Conservation (phyloP, 2,329 filamentous ascomycete species). For the Colletotrichum aenigma region DNA sequence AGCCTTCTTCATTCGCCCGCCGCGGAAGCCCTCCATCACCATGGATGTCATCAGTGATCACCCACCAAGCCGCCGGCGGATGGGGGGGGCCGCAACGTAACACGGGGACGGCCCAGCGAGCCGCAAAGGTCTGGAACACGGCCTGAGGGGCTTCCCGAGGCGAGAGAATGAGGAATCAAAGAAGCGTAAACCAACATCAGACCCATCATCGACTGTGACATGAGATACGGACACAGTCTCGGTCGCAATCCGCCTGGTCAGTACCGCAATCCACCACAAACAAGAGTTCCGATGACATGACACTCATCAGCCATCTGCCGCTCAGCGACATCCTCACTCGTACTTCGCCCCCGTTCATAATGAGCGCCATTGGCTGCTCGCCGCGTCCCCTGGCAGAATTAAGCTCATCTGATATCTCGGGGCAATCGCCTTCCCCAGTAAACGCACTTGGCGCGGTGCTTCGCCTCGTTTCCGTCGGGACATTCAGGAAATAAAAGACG, state of each 20-base stretch:
- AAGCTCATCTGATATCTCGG: constrained; percentile 13
- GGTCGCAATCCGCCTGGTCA: not conserved
- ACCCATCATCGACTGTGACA: not conserved
- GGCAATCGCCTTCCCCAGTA: not conserved
- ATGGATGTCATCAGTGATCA: not conserved
- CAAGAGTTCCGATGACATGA: not conserved
- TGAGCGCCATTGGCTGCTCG: not conserved
- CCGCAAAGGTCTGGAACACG: not conserved
- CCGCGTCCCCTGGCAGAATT: not conserved
- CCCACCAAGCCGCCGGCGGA: not conserved
- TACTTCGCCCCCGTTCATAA: not conserved
- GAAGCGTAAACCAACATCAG: not conserved
- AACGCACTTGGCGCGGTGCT: not conserved
- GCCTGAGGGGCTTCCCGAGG: not conserved
- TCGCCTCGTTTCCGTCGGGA: not conserved
- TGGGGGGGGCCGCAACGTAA: no score
- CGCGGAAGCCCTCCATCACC: not conserved
- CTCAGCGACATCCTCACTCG: not conserved
- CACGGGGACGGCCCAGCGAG: not conserved
- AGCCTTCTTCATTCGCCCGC: constrained; percentile 2
- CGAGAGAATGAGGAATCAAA: not conserved
- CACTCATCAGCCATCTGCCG: not conserved
- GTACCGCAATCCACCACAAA: not conserved
- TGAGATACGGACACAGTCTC: not conserved
- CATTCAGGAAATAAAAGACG: not conserved